A percentile compares a stretch with the other conserved stretches of the same genome.
Evolutionary conservation across 176 grass and related monocot species (phyloP).

Genomic region (Ensete ventricosum): DNA sequence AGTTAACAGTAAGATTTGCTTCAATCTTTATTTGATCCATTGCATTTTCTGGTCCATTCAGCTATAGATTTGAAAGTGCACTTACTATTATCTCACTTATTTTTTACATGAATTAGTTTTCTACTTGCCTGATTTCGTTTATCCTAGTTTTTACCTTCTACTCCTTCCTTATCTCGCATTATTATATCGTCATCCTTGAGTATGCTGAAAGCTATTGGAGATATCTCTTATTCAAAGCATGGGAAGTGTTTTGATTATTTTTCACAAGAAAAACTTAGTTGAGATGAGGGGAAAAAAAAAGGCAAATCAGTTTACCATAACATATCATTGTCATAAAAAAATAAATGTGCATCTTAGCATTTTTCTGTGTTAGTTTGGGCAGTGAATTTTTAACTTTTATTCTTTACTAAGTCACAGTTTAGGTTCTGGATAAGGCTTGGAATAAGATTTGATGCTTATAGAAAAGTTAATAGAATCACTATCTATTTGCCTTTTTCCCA

Average conservation of each 20-base stretch:
- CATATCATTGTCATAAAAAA: too few relatives aligned
- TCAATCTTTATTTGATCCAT: not conserved
- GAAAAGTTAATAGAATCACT: too few relatives aligned
- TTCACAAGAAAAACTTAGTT: too few relatives aligned
- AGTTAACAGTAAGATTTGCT: constrained; percentile 43
- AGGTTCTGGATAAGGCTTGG: too few relatives aligned
- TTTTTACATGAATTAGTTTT: too few relatives aligned
- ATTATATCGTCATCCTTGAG: not conserved
- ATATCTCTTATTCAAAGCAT: not conserved
- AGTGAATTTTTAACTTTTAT: not conserved
- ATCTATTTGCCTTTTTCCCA: too few relatives aligned
- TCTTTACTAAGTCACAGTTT: too few relatives aligned
- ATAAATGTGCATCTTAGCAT: too few relatives aligned
- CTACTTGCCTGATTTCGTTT: not conserved
- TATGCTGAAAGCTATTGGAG: not conserved
- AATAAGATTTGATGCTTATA: too few relatives aligned
- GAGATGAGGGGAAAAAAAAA: too few relatives aligned
- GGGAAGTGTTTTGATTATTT: not conserved
- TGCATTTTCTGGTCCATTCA: not conserved
- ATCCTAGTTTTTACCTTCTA: not conserved
- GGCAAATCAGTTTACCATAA: too few relatives aligned
- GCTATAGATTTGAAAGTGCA: not conserved
- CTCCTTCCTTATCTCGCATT: not conserved
- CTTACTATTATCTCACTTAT: not conserved
- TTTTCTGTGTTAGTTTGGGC: not conserved